These are phyloP conservation scores for Inonotus hispidus DNA, from an alignment of 1,284 basidiomycete genomes.

Conservation along the genomic window DNA sequence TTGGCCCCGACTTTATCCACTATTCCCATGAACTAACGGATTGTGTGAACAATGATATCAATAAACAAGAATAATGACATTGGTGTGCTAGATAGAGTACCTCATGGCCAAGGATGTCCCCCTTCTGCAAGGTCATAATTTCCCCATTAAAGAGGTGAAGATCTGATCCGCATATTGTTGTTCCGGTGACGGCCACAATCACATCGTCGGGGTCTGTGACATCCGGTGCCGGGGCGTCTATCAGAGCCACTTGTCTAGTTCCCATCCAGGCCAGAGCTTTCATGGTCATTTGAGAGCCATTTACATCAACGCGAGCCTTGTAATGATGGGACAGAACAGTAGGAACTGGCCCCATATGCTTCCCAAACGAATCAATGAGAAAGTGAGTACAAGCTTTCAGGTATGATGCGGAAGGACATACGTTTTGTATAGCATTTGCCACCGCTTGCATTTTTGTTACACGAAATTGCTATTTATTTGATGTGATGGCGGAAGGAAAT, in stretches of 20 bases:
- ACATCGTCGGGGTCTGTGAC: constrained; percentile 64
- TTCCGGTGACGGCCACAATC: constrained; percentile 62
- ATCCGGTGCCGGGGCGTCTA: constrained; percentile 56
- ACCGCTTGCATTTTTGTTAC: constrained; percentile 29
- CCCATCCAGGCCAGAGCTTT: constrained; percentile 71
- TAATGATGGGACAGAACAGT: constrained; percentile 43
- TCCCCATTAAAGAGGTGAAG: constrained; percentile 63
- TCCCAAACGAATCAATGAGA: neutral
- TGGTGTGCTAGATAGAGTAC: constrained; percentile 25
- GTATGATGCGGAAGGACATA: constrained; percentile 20
- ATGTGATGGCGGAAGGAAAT: constrained; percentile 1
- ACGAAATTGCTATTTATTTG: neutral
- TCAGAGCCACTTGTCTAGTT: constrained; percentile 35
- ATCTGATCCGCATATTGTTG: constrained; percentile 67
- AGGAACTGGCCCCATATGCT: constrained; percentile 40
- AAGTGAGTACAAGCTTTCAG: neutral
- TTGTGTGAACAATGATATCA: neutral
- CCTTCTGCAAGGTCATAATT: constrained; percentile 57
- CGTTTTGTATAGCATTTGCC: constrained; percentile 33
- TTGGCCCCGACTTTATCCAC: constrained; percentile 61
- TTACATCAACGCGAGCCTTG: constrained; percentile 38
- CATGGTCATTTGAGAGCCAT: constrained; percentile 44
- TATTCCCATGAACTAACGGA: constrained; percentile 57
- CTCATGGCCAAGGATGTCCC: constrained; percentile 76
- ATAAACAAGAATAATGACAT: neutral